Base-by-base conservation (phyloP, 2,329 filamentous ascomycete genomes). In the Botrytis sinoallii region DNA sequence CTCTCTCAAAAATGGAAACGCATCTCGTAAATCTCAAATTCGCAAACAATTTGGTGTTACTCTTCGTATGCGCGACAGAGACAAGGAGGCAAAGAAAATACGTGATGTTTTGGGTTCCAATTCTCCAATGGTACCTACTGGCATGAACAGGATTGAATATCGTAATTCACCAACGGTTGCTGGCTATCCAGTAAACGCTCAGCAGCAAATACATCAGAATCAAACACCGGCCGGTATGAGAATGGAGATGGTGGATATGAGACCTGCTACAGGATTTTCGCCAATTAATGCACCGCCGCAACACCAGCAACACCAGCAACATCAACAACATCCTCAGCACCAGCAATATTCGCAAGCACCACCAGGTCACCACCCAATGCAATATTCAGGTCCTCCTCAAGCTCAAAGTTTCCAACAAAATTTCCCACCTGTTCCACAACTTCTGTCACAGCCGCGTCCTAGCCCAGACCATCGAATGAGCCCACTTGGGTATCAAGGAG, bases 21-120 rank as follows among this genome's bases (percentile, higher is more conserved):
- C 78, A 14, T 79, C 79, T 4, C 77, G 75, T 40, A 79, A 80
- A 67, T 77, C 75, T 52, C 77, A 79, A 29, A 79, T 80, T 44
- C 75, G 79, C 8, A 77, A 76, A 71, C 66, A 70, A 3, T 77
- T 77, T 73, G 78, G 78, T 42, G 79, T 81, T 5, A 79, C 74
- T 61, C 70, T 81, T n/a, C 75, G 79, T 10, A 71, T 80, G 71
- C 70, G 79, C 18, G 75, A 79, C 16, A 77, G 75, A 46, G 79
- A 80, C 35, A 80, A 79, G 75, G 59, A 71, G 25, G 74, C 74
- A 44, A 69, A 57, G 66, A 69, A 69, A 22, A 57, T 52, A 57
- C 66, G 66, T 44, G 66, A 69, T 48, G 48, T 44, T 57, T 57
- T 69, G n/a, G 10, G 48, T 3, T 9, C 48, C 0, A 57, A 32